Percentiles rank a stretch among this genome's conserved stretches.
These are phyloP conservation scores for Blastobotrys chiropterorum DNA, from an alignment of 805 yeast genomes.

Conservation along the genomic window DNA sequence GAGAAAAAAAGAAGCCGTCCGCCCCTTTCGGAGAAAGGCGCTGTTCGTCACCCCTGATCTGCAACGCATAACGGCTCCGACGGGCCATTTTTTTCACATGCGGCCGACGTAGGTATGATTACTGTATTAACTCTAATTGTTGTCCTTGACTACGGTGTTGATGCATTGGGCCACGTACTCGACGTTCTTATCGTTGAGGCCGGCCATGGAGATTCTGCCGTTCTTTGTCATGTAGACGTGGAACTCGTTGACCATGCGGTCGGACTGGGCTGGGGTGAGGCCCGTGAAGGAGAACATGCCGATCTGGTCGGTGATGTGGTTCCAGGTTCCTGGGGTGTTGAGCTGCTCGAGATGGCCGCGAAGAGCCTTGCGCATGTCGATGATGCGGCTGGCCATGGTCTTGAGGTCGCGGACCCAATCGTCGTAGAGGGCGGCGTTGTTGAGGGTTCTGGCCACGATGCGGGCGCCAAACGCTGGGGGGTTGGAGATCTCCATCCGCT, in stretches of 20 bases:
- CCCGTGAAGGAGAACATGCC: slow-evolving; percentile 99
- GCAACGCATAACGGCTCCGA: no score
- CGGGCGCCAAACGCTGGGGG: slow-evolving; percentile 97
- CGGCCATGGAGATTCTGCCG: slow-evolving; percentile 93
- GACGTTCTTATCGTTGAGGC: slow-evolving; percentile 75
- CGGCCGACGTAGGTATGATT: neutral
- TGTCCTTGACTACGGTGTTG: slow-evolving; percentile 51
- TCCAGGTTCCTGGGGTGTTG: slow-evolving; percentile 87
- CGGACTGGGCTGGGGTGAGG: slow-evolving; percentile 66
- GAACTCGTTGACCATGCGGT: slow-evolving; percentile 65
- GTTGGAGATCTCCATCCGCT: slow-evolving; percentile 81
- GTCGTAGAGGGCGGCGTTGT: slow-evolving; percentile 53
- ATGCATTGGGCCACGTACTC: slow-evolving; percentile 73
- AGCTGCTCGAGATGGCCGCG: slow-evolving; percentile 54
- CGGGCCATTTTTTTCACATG: no score
- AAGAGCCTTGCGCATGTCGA: slow-evolving; percentile 66
- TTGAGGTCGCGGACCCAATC: slow-evolving; percentile 84
- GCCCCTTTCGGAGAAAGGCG: no score
- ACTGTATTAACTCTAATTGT: slow-evolving; percentile 5
- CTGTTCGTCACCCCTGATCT: no score
- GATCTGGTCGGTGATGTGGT: slow-evolving; percentile 80
- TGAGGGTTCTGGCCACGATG: slow-evolving; percentile 70
- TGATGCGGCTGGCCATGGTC: slow-evolving; percentile 83
- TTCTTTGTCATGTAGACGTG: slow-evolving; percentile 74
- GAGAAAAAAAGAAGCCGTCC: no score